Base-by-base conservation (phyloP, 75 land plant genomes). In the Pseudotsuga menziesii region DNA sequence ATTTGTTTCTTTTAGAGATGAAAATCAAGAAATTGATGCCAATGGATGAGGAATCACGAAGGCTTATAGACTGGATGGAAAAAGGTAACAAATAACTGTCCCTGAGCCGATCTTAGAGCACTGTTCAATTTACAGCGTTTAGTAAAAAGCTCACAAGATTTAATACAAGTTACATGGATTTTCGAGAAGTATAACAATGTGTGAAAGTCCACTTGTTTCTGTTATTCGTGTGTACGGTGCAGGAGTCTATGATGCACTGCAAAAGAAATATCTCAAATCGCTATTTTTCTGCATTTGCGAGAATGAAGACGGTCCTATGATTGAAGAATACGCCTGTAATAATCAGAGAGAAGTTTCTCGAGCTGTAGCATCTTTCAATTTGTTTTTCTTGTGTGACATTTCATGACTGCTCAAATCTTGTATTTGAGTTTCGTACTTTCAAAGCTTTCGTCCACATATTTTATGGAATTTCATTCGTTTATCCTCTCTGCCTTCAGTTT, bases 1-100 rank as follows among this genome's bases (percentile, higher is more conserved):
- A 41, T 29, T 39, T 55, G 77, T 32, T 3, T 23, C 17, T 29
- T 29, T 29, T 84, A 94, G 98, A 91, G 48, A 91, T 96, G 97
- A 96, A 96, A 83, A 88, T 96, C 61, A 96, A 96, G 83, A 96
- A 94, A 87, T 85, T 96, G 59, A 82, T 96, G 91, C 97, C 98
- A 14, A 78, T 90, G 88, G 98, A 96, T 80, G 81, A 78, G 4
- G 98, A 95, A 66, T 95, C 97, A 0, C 82, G 97, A 26, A 88
- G 98, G 74, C 85, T 96, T 20, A 88, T 96, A 14, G 83, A 87
- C 27, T 69, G 86, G 87, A 81, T 57, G 44, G 79, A 75, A 57
- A 91, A 89, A 81, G 91, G 91, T 60, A 72, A 74, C n/a, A 3
- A 17, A 26, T 62, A 26, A 0, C 27, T n/a, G 22, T 54, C 52